Evolutionary conservation across 78 protist genomes (phyloP).

Genomic region (Dictyostelium brefeldianum): DNA sequence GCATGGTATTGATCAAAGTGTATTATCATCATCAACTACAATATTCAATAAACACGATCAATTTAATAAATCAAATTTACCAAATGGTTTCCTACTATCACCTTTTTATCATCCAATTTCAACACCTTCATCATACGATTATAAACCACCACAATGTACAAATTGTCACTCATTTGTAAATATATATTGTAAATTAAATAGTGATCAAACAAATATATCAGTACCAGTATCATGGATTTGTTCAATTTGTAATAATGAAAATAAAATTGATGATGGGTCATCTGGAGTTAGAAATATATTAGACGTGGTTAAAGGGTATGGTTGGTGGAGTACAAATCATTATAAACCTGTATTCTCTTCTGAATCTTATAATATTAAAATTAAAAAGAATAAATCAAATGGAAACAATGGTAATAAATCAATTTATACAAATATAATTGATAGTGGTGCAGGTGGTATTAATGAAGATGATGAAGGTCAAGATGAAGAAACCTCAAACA

Average conservation of each 20-base stretch:
- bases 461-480: background rate
- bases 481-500: background rate
- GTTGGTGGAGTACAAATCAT: constrained; percentile 67
- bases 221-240: constrained; percentile 29
- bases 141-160: constrained; percentile 36
- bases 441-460: background rate
- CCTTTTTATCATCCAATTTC: constrained; percentile 60
- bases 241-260: constrained; percentile 29
- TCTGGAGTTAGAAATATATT: constrained; percentile 46
- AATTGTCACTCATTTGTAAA: constrained; percentile 41
- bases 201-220: background rate
- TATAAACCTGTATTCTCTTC: constrained; percentile 27
- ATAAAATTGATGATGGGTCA: constrained; percentile 43
- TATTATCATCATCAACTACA: constrained; percentile 27
- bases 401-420: background rate
- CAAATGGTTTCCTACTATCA: constrained; percentile 49
- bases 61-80: constrained; percentile 40
- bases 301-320: constrained; percentile 49
- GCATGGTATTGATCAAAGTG: constrained; percentile 24
- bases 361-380: constrained; percentile 48
- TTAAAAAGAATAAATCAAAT: background rate
- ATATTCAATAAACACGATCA: constrained; percentile 22
- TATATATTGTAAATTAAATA: constrained; percentile 40
- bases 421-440: background rate
- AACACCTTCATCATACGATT: constrained; percentile 2